Evolutionary conservation across 2,329 filamentous ascomycete genomes (phyloP), one percentile per base, ranked within the genome.

Genomic region (Diaporthe amygdali): DNA sequence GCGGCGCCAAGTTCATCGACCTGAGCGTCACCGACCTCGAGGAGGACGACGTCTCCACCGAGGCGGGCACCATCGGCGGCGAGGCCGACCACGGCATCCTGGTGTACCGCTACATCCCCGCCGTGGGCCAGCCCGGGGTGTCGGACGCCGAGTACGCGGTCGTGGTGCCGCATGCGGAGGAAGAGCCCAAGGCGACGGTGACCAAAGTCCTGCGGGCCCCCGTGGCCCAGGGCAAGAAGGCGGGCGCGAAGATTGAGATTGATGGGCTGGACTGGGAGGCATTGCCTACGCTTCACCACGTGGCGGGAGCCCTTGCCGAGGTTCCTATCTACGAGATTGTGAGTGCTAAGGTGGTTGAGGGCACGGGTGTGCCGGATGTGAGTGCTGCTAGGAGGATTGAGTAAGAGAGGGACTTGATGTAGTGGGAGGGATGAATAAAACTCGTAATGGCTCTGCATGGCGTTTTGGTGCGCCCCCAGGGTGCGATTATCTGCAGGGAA

Each of bases 261-360:
- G 82, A 88, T 47, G 80, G 79, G 0, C 74, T 85, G 20, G 84
- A 88, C 74, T 88, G 85, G 88, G 81, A 88, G 56, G 80, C 79
- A 5, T 76, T 92, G 71, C 90, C 90, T 0, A 92, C 89, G 2
- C 79, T 92, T 66, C 89, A 92, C 75, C 87, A 91, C 76, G 79
- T 92, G 10, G 80, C 88, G 6, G 78, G 80, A 25, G 81, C 84
- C 17, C 77, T 91, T 69, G 84, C 84, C 1, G 86, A 89, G 73
- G 81, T 92, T 5, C 90, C 89, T 0, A 78, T 91, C 2, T 90
- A 88, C 74, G 85, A 86, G 69, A 78, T 91, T 47, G 79, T 91
- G 3, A 81, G 84, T 39, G 89, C 84, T 0, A 89, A 87, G 79
- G 80, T 91, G 2, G 85, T 88, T 0, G 84, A 89, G 74, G 89